Conservation (phyloP, 306 rosid genomes). For the Vachellia collinsii region DNA sequence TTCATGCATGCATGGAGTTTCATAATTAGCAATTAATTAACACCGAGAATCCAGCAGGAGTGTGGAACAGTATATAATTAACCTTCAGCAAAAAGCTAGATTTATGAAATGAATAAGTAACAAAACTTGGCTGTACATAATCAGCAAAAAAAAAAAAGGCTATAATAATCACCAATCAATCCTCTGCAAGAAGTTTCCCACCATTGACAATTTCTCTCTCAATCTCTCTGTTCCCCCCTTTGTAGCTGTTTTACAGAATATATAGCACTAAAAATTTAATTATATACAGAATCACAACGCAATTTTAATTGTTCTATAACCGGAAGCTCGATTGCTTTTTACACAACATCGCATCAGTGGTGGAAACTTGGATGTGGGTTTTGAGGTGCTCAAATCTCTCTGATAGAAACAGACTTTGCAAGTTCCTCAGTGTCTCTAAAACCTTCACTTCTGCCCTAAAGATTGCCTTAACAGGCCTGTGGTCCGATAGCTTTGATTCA, state of each 20-base stretch:
- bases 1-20: not conserved
- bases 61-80: too few relatives aligned
- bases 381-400: conserved; percentile 54
- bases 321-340: conserved; percentile 49
- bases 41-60: not conserved
- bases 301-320: conserved; percentile 4
- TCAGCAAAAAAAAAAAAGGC: conserved; percentile 2
- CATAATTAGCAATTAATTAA: not conserved
- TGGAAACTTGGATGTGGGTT: conserved; percentile 53
- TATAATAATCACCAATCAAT: not conserved
- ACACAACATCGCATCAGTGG: conserved; percentile 44
- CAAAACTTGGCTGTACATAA: conserved; percentile 34
- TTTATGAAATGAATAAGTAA: not conserved
- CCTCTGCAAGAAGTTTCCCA: conserved; percentile 14
- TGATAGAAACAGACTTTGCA: conserved; percentile 54
- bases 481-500: conserved; percentile 78
- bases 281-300: conserved; percentile 21
- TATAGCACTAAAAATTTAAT: conserved; percentile 15
- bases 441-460: conserved; percentile 58
- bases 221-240: not conserved
- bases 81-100: not conserved
- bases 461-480: conserved; percentile 79
- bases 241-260: not conserved
- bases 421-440: conserved; percentile 27
- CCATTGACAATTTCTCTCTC: not conserved